A percentile compares a stretch with the other conserved stretches of the same genome.
phyloP scores from a whole-genome alignment of 2,329 filamentous ascomycete genomes.

The Alternaria dauci region DNA sequence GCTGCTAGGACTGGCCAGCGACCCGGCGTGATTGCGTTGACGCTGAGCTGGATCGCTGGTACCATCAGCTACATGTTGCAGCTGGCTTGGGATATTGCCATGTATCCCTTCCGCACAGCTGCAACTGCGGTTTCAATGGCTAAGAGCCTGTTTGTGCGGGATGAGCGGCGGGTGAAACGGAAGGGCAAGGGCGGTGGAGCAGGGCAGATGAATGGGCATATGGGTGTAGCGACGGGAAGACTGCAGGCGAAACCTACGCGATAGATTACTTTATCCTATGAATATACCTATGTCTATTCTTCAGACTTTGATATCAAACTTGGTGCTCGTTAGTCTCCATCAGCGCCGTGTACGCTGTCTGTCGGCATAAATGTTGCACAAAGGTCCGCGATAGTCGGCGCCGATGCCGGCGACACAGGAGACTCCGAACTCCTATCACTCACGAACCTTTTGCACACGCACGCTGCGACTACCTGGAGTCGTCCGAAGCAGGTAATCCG shows the following conservation, averaged over 20 bases:
- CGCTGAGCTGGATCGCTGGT: constrained; percentile 40
- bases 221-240: constrained; percentile 35
- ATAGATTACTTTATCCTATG: constrained; percentile 11
- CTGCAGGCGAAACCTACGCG: constrained; percentile 41
- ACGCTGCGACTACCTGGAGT: constrained; percentile 8
- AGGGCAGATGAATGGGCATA: constrained; percentile 31
- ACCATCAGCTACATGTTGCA: constrained; percentile 34
- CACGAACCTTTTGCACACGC: neutral
- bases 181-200: constrained; percentile 25
- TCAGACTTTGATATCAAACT: neutral
- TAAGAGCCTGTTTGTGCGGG: constrained; percentile 33
- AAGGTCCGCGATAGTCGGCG: neutral
- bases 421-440: neutral
- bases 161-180: constrained; percentile 35
- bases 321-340: neutral
- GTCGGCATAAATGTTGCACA: neutral
- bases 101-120: constrained; percentile 42
- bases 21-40: constrained; percentile 42
- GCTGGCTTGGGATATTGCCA: constrained; percentile 36
- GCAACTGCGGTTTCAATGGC: constrained; percentile 20
- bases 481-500: constrained; percentile 29
- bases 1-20: constrained; percentile 56
- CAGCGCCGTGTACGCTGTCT: neutral
- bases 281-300: neutral
- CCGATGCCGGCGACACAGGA: neutral